phyloP scores from a whole-genome alignment of 345 rosid species.

The Gossypium rotundifolium region DNA sequence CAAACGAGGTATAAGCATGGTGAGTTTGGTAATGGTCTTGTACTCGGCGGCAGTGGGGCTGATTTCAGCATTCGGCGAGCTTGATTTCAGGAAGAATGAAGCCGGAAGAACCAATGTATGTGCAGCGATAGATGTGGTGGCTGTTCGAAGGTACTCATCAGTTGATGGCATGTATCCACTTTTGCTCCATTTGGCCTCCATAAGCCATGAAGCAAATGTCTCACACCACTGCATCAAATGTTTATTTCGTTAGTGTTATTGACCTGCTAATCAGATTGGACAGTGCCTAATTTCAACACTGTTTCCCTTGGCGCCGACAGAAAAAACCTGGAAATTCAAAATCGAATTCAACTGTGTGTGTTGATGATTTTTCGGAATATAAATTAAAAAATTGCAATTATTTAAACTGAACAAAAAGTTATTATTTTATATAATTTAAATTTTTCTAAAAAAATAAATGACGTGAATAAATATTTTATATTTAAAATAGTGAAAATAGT shows the following conservation, averaged over 20 bases:
- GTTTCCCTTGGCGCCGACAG: neutral
- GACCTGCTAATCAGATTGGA: neutral
- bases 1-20: conserved; percentile 50
- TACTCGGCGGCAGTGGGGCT: conserved; percentile 15
- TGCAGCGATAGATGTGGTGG: conserved; percentile 39
- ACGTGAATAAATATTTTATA: too few relatives aligned
- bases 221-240: conserved; percentile 44
- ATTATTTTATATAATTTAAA: too few relatives aligned
- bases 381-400: too few relatives aligned
- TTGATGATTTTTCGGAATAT: too few relatives aligned
- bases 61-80: conserved; percentile 22
- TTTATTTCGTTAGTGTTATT: neutral
- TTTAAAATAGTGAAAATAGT: too few relatives aligned
- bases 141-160: conserved; percentile 43
- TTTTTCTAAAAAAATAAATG: too few relatives aligned
- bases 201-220: conserved; percentile 55
- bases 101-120: conserved; percentile 42
- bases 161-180: conserved; percentile 25
- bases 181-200: conserved; percentile 55
- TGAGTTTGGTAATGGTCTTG: conserved; percentile 35
- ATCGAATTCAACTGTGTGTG: too few relatives aligned
- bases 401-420: too few relatives aligned
- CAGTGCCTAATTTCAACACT: neutral
- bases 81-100: conserved; percentile 28
- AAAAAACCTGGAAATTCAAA: too few relatives aligned